These are phyloP conservation scores for Saccharomycopsis hybrid DNA, from an alignment of 1,139 yeast species.

Conservation along the genomic window DNA sequence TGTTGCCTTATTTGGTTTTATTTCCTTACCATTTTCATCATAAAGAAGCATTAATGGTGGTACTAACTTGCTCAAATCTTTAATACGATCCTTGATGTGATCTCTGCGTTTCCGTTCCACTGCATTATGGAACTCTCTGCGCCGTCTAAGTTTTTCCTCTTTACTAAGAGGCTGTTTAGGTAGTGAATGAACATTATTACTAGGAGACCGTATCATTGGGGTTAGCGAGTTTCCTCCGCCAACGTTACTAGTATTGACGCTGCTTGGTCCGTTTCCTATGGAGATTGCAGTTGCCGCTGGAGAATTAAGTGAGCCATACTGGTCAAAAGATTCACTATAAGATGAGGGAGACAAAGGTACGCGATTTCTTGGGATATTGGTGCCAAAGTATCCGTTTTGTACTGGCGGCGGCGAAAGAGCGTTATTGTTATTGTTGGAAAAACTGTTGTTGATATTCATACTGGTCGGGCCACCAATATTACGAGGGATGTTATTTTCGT, in stretches of 20 bases:
- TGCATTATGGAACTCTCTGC: slow-evolving; percentile 75
- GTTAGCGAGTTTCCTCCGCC: slow-evolving; percentile 18
- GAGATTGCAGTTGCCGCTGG: slow-evolving; percentile 25
- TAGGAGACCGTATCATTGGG: slow-evolving; percentile 27
- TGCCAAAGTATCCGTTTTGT: slow-evolving; percentile 17
- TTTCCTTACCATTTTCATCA: slow-evolving; percentile 50
- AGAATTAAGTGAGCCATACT: slow-evolving; percentile 27
- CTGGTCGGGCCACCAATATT: too few relatives aligned
- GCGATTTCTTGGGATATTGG: slow-evolving; percentile 23
- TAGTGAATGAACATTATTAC: slow-evolving; percentile 29
- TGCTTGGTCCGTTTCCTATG: not conserved
- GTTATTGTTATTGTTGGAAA: not conserved
- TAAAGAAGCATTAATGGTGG: slow-evolving; percentile 62
- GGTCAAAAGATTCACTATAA: slow-evolving; percentile 27
- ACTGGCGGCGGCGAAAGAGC: slow-evolving; percentile 7
- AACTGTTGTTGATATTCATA: too few relatives aligned
- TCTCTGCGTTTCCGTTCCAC: slow-evolving; percentile 78
- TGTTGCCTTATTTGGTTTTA: slow-evolving; percentile 67
- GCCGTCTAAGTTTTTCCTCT: slow-evolving; percentile 61
- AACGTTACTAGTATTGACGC: slow-evolving; percentile 2
- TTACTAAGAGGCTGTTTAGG: slow-evolving; percentile 46
- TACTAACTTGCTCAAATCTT: slow-evolving; percentile 62
- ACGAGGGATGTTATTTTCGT: too few relatives aligned
- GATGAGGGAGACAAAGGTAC: slow-evolving; percentile 30
- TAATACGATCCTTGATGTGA: slow-evolving; percentile 66